Evolutionary conservation across 1,284 basidiomycete species (phyloP).

Genomic region (Exsudoporus floridanus): DNA sequence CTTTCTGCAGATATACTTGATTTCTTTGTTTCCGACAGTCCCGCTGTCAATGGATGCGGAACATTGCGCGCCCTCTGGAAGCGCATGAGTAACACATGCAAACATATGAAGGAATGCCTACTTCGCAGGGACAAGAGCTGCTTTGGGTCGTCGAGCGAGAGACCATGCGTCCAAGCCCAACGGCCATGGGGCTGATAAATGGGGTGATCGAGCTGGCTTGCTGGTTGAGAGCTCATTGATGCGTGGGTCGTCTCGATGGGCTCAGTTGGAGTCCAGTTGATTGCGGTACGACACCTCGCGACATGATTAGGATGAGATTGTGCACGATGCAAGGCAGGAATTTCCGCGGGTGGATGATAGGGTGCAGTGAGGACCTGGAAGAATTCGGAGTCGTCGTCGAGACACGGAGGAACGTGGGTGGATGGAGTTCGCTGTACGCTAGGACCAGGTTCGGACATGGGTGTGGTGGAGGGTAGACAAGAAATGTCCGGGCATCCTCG

Average conservation of each 20-base stretch:
- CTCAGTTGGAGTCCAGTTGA: conserved; percentile 26
- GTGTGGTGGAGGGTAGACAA: neutral
- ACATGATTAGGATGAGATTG: conserved; percentile 21
- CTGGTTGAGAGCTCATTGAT: neutral
- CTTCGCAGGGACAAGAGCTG: conserved; percentile 31
- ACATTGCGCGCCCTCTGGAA: conserved; percentile 42
- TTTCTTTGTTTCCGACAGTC: conserved; percentile 31
- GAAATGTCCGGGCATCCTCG: conserved; percentile 19
- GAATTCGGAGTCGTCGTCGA: conserved; percentile 31
- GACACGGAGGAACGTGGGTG: conserved; percentile 12
- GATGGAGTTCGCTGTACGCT: conserved; percentile 2
- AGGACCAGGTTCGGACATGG: conserved; percentile 27
- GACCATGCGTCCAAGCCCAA: conserved; percentile 42
- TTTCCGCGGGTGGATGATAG: conserved; percentile 17
- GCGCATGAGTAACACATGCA: conserved; percentile 7
- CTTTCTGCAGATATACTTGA: conserved; percentile 51
- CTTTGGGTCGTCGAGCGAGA: conserved; percentile 32
- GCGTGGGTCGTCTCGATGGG: neutral
- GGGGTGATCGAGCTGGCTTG: conserved; percentile 20
- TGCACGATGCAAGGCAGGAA: conserved; percentile 8
- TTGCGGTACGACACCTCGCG: conserved; percentile 28
- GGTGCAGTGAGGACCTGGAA: conserved; percentile 34
- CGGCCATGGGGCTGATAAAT: conserved; percentile 39
- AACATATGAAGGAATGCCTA: conserved; percentile 8
- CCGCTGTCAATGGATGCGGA: conserved; percentile 43